A percentile compares a stretch with the other conserved stretches of the same genome.
phyloP scores from a whole-genome alignment of 1,139 yeast species.

The Hyphopichia fennica region DNA sequence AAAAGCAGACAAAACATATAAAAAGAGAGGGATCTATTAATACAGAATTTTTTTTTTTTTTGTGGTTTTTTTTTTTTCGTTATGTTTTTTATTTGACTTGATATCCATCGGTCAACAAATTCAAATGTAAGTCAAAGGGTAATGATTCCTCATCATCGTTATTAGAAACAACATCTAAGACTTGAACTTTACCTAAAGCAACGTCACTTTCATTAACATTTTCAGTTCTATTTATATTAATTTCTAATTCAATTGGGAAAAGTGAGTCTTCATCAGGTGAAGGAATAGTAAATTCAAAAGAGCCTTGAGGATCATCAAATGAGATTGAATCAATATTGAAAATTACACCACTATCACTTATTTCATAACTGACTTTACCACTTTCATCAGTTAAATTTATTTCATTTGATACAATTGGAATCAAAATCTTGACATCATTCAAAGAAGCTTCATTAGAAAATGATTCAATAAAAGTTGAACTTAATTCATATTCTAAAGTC shows the following conservation, averaged over 20 bases:
- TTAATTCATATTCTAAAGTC: constrained; percentile 83
- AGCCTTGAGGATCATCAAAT: constrained; percentile 60
- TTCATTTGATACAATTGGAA: constrained; percentile 64
- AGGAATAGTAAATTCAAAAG: constrained; percentile 77
- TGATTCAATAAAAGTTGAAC: constrained; percentile 35
- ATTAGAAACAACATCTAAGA: constrained; percentile 42
- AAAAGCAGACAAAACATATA: no score
- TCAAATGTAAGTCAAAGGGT: constrained; percentile 71
- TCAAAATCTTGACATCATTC: constrained; percentile 55
- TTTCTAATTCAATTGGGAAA: constrained; percentile 80
- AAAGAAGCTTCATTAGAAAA: constrained; percentile 19
- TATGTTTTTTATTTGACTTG: constrained; percentile 46
- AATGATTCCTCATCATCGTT: constrained; percentile 49
- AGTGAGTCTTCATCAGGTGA: constrained; percentile 78
- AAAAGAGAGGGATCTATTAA: no score
- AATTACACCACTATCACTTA: constrained; percentile 60
- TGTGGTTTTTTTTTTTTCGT: background rate
- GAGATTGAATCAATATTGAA: constrained; percentile 52
- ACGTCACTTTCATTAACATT: constrained; percentile 36
- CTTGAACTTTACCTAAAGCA: constrained; percentile 43
- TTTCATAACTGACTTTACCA: constrained; percentile 47
- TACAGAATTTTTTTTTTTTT: background rate
- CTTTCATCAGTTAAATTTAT: constrained; percentile 55
- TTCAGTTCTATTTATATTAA: constrained; percentile 35
- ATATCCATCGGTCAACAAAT: constrained; percentile 64